Evolutionary conservation across 2,329 filamentous ascomycete species (phyloP), one percentile per base, ranked within the genome.

Genomic region (Chalara sp.): DNA sequence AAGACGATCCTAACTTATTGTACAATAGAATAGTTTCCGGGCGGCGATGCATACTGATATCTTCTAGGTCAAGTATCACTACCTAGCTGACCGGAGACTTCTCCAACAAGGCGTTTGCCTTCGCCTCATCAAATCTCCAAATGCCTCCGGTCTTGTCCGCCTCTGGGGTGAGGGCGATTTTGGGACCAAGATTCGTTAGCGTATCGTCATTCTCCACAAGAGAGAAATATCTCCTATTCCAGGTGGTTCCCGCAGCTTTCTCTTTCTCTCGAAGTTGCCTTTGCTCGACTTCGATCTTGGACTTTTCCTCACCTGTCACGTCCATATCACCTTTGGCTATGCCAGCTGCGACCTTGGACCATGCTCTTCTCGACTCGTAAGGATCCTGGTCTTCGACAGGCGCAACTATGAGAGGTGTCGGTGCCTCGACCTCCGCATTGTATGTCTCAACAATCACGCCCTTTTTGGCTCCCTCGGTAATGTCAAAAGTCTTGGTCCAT

Each of bases 201-300:
- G 65, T 60, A 13, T 61, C 53, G 51, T 73, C 71, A 53, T 74
- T 64, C 73, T 76, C 60, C 62, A 78, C 61, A 62, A 68, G 62
- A 52, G 75, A 80, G 71, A 97, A 99, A 73, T 93, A 97, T 49
- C 86, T 79, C 44, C 90, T 79, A 63, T 90, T 79, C 92, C 93
- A 99, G 40, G 80, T 75, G 42, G 78, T 78, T 21, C 83, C 83
- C 60, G 90, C 87, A n/a, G 79, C 76, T 61, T 81, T 81, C 67
- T 96, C 91, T 63, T 81, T 75, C 65, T 80, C 80, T 56, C 91
- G 82, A 71, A 82, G 76, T 68, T 79, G 88, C 11, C 90, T 83
- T 74, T 97, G 92, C 35, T 84, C 83, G 60, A 89, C 88, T 70
- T 97, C 93, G 57, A 97, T 95, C 69, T 89, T 88, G 51, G 80